Evolutionary conservation across 257 asterid genomes (phyloP).

Genomic region (Gynochthodes officinalis): DNA sequence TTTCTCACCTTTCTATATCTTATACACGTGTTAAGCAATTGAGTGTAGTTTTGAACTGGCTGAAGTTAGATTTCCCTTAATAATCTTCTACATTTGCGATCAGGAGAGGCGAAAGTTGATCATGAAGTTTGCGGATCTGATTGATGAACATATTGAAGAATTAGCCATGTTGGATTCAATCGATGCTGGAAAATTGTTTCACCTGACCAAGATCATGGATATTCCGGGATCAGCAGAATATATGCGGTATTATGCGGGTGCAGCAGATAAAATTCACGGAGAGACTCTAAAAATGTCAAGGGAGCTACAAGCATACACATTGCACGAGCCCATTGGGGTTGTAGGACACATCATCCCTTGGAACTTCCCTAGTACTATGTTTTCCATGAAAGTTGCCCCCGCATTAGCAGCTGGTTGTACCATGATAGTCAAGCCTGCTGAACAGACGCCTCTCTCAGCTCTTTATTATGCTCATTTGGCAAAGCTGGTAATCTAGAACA

Average conservation of each 20-base stretch:
- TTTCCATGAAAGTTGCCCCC: conserved; percentile 32
- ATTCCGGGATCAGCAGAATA: conserved; percentile 22
- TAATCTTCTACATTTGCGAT: neutral
- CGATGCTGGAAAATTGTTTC: conserved; percentile 35
- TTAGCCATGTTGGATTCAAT: conserved; percentile 36
- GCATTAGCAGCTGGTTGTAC: conserved; percentile 44
- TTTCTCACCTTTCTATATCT: neutral
- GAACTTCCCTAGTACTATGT: conserved; percentile 38
- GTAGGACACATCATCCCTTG: conserved; percentile 49
- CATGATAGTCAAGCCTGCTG: conserved; percentile 44
- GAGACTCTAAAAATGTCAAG: conserved; percentile 35
- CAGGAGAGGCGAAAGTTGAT: conserved; percentile 37
- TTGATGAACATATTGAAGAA: conserved; percentile 28
- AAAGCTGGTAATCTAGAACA: conserved; percentile 21
- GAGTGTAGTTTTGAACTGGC: neutral
- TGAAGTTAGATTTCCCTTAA: neutral
- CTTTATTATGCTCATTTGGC: conserved; percentile 42
- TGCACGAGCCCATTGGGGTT: conserved; percentile 43
- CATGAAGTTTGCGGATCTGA: conserved; percentile 38
- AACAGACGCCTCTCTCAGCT: conserved; percentile 40
- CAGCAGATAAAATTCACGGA: conserved; percentile 45
- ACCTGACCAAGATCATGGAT: conserved; percentile 22
- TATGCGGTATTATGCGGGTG: conserved; percentile 41
- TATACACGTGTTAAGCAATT: neutral
- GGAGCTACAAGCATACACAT: conserved; percentile 34